Conservation (phyloP, 2,329 filamentous ascomycete species). For the Zymoseptoria brevis region DNA sequence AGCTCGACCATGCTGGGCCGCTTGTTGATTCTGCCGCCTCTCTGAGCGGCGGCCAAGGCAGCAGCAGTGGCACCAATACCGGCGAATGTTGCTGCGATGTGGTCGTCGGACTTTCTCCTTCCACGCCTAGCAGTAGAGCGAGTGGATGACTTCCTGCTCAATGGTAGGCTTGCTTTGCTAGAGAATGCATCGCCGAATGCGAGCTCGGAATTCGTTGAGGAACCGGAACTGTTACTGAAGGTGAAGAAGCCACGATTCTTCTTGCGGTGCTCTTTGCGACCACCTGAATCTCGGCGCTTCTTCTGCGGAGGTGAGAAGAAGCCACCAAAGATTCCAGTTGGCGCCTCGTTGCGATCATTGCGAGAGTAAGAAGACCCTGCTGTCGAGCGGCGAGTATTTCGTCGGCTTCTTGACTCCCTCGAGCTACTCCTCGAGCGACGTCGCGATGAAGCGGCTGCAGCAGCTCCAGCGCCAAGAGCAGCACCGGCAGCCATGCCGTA, state of each 20-base stretch:
- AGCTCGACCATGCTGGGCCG: slow-evolving; percentile 21
- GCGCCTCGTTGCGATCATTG: slow-evolving; percentile 11
- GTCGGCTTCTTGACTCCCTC: slow-evolving; percentile 18
- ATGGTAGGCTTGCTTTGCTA: slow-evolving; percentile 13
- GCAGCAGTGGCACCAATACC: slow-evolving; percentile 43
- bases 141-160: slow-evolving; percentile 19
- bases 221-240: slow-evolving; percentile 40
- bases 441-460: slow-evolving; percentile 20
- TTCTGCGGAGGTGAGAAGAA: slow-evolving; percentile 27
- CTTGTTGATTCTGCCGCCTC: slow-evolving; percentile 22
- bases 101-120: slow-evolving; percentile 38
- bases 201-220: slow-evolving; percentile 40
- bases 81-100: slow-evolving; percentile 38
- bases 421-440: slow-evolving; percentile 37
- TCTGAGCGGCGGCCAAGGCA: slow-evolving; percentile 39
- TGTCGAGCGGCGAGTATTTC: slow-evolving; percentile 7
- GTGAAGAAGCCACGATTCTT: slow-evolving; percentile 43
- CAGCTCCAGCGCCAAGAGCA: slow-evolving; percentile 8
- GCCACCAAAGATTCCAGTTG: slow-evolving; percentile 20
- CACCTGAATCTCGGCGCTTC: slow-evolving; percentile 12
- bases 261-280: slow-evolving; percentile 16
- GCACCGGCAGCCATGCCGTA: slow-evolving; percentile 9
- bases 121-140: slow-evolving; percentile 15
- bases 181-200: slow-evolving; percentile 36
- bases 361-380: slow-evolving; percentile 11